Evolutionary conservation across 371 early-diverging fungal genomes (phyloP).

Genomic region (Batkoa obscura): DNA sequence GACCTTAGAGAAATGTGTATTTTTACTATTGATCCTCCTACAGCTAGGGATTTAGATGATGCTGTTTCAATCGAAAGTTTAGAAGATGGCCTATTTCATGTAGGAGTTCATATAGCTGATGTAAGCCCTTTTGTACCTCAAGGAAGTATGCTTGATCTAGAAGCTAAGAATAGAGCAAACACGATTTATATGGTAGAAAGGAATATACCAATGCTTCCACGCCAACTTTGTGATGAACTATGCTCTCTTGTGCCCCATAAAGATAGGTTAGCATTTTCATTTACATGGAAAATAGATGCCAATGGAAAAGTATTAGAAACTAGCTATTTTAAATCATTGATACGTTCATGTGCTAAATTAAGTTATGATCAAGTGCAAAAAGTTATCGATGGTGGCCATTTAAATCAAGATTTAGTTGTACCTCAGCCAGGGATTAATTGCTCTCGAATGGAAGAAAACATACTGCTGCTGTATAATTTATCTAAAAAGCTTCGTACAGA

Average conservation of each 20-base stretch:
- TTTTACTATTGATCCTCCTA: constrained; percentile 97
- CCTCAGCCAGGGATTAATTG: neutral
- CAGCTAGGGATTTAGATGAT: constrained; percentile 99
- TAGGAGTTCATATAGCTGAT: constrained; percentile 96
- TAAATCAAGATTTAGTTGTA: constrained; percentile 19
- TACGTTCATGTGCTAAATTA: constrained; percentile 80
- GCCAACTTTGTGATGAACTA: constrained; percentile 69
- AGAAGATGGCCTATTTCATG: constrained; percentile 75
- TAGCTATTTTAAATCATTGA: constrained; percentile 72
- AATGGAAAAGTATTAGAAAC: constrained; percentile 55
- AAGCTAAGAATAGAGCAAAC: constrained; percentile 75
- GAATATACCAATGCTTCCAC: constrained; percentile 95
- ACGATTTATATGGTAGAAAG: constrained; percentile 91
- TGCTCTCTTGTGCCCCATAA: constrained; percentile 83
- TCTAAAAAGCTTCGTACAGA: constrained; percentile 70
- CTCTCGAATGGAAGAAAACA: neutral
- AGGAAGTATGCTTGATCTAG: constrained; percentile 66
- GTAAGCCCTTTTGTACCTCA: constrained; percentile 90
- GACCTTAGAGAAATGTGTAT: constrained; percentile 72
- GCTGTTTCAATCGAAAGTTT: constrained; percentile 76
- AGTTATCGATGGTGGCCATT: constrained; percentile 59
- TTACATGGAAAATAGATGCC: constrained; percentile 54
- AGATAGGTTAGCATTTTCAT: constrained; percentile 82
- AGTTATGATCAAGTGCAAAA: constrained; percentile 96
- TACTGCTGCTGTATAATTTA: constrained; percentile 12